Evolutionary conservation across 768 basidiomycete genomes (phyloP), one percentile per base, ranked within the genome.

Genomic region (Tylopilus felleus): DNA sequence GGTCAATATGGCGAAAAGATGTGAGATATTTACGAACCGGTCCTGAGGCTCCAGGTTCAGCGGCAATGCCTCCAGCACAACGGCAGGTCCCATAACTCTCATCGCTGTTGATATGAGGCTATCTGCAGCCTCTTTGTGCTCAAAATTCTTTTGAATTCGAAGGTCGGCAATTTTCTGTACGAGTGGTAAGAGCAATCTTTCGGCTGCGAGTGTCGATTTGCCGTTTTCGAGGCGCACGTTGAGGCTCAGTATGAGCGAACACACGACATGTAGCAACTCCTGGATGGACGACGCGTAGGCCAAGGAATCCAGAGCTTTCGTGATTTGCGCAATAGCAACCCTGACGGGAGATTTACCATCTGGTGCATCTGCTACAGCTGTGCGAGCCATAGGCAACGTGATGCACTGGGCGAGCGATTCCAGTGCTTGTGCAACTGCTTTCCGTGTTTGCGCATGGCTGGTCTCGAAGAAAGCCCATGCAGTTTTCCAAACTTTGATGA

Each of bases 121-220:
- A 66, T 99, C 96, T 14, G 86, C 93, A 19, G 81, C 83, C 65
- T 95, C 94, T 68, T 92, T 94, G 71, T 89, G 81, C 69, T 97
- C 93, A 63, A 98, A 99, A 1, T 78, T 83, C 70, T 88, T 92
- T 62, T 87, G 78, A 23, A 81, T 75, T 51, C 96, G 75, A 49
- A 96, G 72, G 31, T 88, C 85, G 7, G 84, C 90, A 22, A 96
- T 76, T 53, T 82, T 82, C 55, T 78, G 71, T 41, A 98, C 78
- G 38, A 94, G 65, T 36, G 85, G 82, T 47, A 88, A 66, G 27
- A 95, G 74, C 5, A 97, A 74, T 19, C 71, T 65, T 66, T 94
- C 87, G 6, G 90, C 85, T 19, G 86, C 86, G 25, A 84, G 78
- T 31, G 70, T 79, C 22, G 77, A 65, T 31, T 65, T 69, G 46